These are phyloP conservation scores for Thermochaetoides dissita DNA, from an alignment of 2,329 filamentous ascomycete species.

Conservation along the genomic window DNA sequence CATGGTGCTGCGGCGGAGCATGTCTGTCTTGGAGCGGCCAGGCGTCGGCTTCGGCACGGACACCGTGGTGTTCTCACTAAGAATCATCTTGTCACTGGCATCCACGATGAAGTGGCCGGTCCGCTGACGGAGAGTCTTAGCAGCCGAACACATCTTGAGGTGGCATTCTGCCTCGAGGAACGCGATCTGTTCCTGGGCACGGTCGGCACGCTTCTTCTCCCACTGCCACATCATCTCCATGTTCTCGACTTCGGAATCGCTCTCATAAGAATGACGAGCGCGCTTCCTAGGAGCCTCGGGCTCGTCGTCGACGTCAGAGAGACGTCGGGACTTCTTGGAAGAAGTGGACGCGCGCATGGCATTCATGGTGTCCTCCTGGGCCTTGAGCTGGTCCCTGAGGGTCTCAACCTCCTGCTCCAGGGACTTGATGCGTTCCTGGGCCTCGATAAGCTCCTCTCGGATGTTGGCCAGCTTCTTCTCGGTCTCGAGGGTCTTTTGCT, in stretches of 20 bases:
- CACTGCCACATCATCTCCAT: slow-evolving; percentile 29
- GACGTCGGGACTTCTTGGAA: too few relatives aligned
- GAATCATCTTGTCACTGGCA: slow-evolving; percentile 28
- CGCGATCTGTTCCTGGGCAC: slow-evolving; percentile 58
- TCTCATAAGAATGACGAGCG: too few relatives aligned
- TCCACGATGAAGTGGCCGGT: slow-evolving; percentile 23
- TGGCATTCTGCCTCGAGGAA: slow-evolving; percentile 65
- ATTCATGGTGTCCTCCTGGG: too few relatives aligned
- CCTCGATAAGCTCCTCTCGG: slow-evolving; percentile 52
- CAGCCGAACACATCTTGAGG: slow-evolving; percentile 52
- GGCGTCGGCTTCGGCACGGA: slow-evolving; percentile 18
- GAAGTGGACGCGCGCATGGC: too few relatives aligned
- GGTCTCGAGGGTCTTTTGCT: slow-evolving; percentile 19
- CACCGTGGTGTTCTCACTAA: slow-evolving; percentile 21
- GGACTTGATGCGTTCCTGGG: slow-evolving; percentile 47
- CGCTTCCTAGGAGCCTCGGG: too few relatives aligned
- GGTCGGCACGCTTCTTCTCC: slow-evolving; percentile 49
- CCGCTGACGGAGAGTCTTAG: slow-evolving; percentile 25
- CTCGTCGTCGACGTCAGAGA: too few relatives aligned
- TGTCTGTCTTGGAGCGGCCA: slow-evolving; percentile 23
- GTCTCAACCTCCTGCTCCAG: slow-evolving; percentile 49
- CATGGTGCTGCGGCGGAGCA: slow-evolving; percentile 34
- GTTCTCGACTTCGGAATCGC: too few relatives aligned
- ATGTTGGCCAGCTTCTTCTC: slow-evolving; percentile 47
- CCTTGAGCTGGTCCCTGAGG: slow-evolving; percentile 23